phyloP scores from a whole-genome alignment of 192 early-diverging fungal species.

The Ramicandelaber brevisporus region DNA sequence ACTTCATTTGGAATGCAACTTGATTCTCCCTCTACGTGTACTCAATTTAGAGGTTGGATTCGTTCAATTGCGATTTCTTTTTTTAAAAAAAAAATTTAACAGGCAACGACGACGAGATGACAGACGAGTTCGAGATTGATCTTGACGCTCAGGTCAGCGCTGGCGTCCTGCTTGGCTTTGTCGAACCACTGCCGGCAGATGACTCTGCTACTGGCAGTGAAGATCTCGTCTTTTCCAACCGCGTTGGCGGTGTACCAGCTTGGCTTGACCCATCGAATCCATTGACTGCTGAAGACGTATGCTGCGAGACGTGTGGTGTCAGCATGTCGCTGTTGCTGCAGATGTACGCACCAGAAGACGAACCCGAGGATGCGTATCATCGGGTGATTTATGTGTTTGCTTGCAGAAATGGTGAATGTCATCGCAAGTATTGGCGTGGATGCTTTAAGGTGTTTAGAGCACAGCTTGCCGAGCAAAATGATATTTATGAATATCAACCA shows the following conservation, averaged over 20 bases:
- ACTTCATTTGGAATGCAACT: too few relatives aligned
- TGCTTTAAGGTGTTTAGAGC: constrained; percentile 68
- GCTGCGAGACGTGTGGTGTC: constrained; percentile 43
- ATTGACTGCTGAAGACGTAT: constrained; percentile 24
- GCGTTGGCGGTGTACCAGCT: constrained; percentile 3
- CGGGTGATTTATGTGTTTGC: constrained; percentile 77
- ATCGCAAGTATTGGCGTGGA: constrained; percentile 19
- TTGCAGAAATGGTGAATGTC: constrained; percentile 71
- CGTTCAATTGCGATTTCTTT: too few relatives aligned
- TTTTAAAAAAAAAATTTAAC: too few relatives aligned
- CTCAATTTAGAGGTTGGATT: too few relatives aligned
- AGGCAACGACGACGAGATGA: too few relatives aligned
- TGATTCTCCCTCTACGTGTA: too few relatives aligned
- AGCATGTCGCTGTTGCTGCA: constrained; percentile 61
- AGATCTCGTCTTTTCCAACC: not conserved
- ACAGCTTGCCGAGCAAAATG: constrained; percentile 51
- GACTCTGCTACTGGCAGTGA: too few relatives aligned
- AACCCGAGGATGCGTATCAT: constrained; percentile 63
- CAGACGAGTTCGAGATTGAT: too few relatives aligned
- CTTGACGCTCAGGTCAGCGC: too few relatives aligned
- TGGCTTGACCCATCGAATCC: constrained; percentile 61
- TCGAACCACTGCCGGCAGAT: too few relatives aligned
- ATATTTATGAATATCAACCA: constrained; percentile 18
- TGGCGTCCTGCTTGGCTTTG: too few relatives aligned
- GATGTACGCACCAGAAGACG: constrained; percentile 83